These are phyloP conservation scores for Coniochaeta hoffmannii DNA, from an alignment of 2,329 filamentous ascomycete species.

Conservation along the genomic window DNA sequence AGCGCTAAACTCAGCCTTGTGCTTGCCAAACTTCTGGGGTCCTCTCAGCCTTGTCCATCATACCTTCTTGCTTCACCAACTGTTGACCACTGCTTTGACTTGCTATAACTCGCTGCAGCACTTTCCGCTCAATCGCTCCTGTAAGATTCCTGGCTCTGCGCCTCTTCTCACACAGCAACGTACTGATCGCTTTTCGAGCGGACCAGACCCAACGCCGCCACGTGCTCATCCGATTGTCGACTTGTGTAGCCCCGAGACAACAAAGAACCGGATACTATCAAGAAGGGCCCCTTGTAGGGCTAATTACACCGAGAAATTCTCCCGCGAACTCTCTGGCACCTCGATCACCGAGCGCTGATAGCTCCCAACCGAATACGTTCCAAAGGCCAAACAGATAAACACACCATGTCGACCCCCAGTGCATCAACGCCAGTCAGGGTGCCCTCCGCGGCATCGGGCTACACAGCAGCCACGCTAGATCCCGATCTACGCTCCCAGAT, in stretches of 20 bases:
- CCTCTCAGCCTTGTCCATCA: neutral
- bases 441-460: slow-evolving; percentile 49
- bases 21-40: neutral
- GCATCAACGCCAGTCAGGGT: slow-evolving; percentile 54
- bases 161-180: neutral
- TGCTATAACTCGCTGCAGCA: neutral
- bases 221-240: too few species aligned
- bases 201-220: neutral
- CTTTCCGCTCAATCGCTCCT: neutral
- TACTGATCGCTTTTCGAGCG: neutral
- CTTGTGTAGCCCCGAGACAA: neutral
- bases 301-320: neutral
- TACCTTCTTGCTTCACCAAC: neutral
- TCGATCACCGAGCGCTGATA: neutral
- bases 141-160: neutral
- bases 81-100: neutral
- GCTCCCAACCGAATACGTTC: neutral
- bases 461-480: slow-evolving; percentile 54
- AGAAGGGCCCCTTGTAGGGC: neutral
- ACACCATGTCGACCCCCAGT: slow-evolving; percentile 15
- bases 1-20: neutral
- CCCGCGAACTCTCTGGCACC: neutral
- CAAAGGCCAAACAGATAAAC: neutral
- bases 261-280: neutral
- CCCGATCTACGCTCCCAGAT: slow-evolving; percentile 56